These are phyloP conservation scores for Scytalidium sp. DNA, from an alignment of 2,329 filamentous ascomycete genomes.

Conservation along the genomic window DNA sequence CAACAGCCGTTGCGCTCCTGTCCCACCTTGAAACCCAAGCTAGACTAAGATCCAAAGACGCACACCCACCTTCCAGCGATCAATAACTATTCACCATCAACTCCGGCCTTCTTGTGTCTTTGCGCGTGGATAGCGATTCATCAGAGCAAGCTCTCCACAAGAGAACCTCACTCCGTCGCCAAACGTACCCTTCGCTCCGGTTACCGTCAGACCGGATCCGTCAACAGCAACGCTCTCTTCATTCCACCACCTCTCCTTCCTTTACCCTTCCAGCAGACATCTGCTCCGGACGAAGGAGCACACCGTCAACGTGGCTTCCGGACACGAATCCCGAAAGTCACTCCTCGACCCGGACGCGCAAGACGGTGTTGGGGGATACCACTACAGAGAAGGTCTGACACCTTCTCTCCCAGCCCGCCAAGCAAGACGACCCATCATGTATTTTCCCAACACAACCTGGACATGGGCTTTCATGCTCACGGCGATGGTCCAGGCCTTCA, in stretches of 20 bases:
- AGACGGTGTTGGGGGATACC: constrained; percentile 28
- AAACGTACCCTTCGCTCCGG: background rate
- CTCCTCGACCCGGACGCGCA: constrained; percentile 37
- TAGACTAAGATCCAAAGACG: background rate
- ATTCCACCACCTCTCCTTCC: constrained; percentile 14
- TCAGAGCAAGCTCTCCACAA: too few relatives aligned
- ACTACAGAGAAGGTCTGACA: constrained; percentile 26
- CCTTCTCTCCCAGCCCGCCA: constrained; percentile 18
- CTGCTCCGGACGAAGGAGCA: constrained; percentile 22
- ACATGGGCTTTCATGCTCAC: constrained; percentile 80
- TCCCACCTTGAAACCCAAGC: background rate
- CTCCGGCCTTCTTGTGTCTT: too few relatives aligned
- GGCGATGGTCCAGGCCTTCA: constrained; percentile 71
- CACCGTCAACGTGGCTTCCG: constrained; percentile 43
- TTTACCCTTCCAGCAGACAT: constrained; percentile 10
- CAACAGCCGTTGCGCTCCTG: background rate
- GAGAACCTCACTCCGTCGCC: too few relatives aligned
- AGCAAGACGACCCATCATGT: constrained; percentile 51
- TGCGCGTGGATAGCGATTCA: too few relatives aligned
- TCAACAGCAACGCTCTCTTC: constrained; percentile 8
- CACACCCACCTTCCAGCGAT: too few relatives aligned
- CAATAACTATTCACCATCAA: too few relatives aligned
- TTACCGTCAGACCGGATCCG: background rate
- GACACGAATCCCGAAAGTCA: constrained; percentile 43
- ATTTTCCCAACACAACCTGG: constrained; percentile 81